Base-by-base conservation (phyloP, 1,284 basidiomycete genomes). In the Termitomyces sp. region DNA sequence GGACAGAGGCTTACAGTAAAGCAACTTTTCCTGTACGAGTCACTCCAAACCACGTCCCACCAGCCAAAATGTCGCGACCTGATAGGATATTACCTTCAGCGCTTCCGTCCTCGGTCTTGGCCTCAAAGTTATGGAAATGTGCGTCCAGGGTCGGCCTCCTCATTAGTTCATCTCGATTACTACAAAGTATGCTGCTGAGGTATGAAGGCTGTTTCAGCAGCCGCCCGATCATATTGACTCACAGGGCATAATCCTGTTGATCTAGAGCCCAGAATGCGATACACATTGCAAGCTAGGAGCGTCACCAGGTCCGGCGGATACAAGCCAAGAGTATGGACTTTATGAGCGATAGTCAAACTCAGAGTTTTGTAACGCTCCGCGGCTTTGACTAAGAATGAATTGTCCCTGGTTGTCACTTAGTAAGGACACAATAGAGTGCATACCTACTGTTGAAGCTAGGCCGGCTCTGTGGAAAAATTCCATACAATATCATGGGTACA, bases 11-110 rank as follows among this genome's bases (percentile, higher is more conserved):
- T 71, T 68, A 90, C 89, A 91, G 66, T 53, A 91, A 66, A 17
- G 86, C 86, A 56, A 90, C 68, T 61, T 78, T 79, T 30, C 88
- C 90, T 57, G 74, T 61, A 57, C 78, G 78, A 66, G 70, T 81
- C 55, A 90, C 67, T 12, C 90, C 89, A 62, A 90, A 78, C 89
- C 89, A 92, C 30, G 88, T 88, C 52, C 89, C 89, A 39, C 88
- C 88, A 5, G 83, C 88, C 49, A 74, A 71, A 26, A 75, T 66
- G 69, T 92, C 90, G 62, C 83, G 78, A 51, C 90, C 90, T 5
- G 88, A 91, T 50, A 92, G 75, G 52, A 92, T 68, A 51, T 64
- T 65, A 39, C 71, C 71, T 42, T 64, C 57, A 19, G 41, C 57
- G 56, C 65, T 63, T 58, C 58, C 58, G 41, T 60, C 57, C 49